Evolutionary conservation across 208 protist genomes (phyloP).

Genomic region (Wallacemonas sp.): DNA sequence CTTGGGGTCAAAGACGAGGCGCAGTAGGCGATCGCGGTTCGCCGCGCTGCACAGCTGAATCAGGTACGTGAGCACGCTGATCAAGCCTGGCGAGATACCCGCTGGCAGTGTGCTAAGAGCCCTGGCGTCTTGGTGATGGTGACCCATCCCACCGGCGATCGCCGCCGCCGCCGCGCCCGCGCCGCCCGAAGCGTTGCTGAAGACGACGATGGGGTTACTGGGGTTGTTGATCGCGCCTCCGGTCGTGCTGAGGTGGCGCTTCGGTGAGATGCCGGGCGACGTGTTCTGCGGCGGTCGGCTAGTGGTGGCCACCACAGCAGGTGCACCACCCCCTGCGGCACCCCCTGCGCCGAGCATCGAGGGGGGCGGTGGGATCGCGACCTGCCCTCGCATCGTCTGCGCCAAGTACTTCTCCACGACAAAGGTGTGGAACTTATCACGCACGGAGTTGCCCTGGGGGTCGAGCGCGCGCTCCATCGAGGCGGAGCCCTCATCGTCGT

Average conservation of each 20-base stretch:
- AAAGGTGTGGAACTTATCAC: slow-evolving; percentile 67
- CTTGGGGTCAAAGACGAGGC: slow-evolving; percentile 61
- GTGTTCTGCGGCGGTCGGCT: background rate
- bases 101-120: slow-evolving; percentile 30
- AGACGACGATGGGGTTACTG: slow-evolving; percentile 40
- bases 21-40: slow-evolving; percentile 61
- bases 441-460: slow-evolving; percentile 36
- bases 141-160: background rate
- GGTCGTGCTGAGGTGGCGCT: background rate
- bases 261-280: slow-evolving; percentile 1
- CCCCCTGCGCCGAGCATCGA: slow-evolving; percentile 1
- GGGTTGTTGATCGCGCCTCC: background rate
- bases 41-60: slow-evolving; percentile 34
- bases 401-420: slow-evolving; percentile 73
- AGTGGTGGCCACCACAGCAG: background rate
- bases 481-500: slow-evolving; percentile 66
- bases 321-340: slow-evolving; percentile 11
- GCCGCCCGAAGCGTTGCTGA: slow-evolving; percentile 31
- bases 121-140: slow-evolving; percentile 18
- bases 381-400: slow-evolving; percentile 36
- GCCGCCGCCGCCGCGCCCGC: background rate
- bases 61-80: slow-evolving; percentile 70
- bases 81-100: slow-evolving; percentile 54
- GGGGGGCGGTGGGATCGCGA: slow-evolving; percentile 49
- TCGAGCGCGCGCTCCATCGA: slow-evolving; percentile 48